Evolutionary conservation across 2,329 filamentous ascomycete genomes (phyloP).

Genomic region (Aureobasidium sp.): DNA sequence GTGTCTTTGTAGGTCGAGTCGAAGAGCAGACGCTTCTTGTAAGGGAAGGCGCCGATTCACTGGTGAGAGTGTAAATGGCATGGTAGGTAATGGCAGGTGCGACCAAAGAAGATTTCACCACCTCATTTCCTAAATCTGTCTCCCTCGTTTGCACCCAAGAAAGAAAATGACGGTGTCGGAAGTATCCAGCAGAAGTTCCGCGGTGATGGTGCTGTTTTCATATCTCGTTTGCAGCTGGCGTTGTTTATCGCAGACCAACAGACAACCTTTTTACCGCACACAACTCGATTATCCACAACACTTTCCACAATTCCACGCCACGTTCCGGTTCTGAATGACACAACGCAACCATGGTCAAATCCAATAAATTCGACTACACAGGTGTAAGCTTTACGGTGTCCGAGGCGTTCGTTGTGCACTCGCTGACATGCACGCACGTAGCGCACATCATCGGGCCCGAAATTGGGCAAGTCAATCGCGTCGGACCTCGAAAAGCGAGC

Average conservation of each 20-base stretch:
- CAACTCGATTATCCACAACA: background rate
- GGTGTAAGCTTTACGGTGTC: conserved; percentile 14
- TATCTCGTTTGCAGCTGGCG: conserved; percentile 2
- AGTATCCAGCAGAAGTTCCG: background rate
- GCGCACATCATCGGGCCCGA: conserved; percentile 39
- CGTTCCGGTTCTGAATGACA: background rate
- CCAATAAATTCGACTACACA: conserved; percentile 31
- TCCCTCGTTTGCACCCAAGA: background rate
- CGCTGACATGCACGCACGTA: conserved; percentile 18
- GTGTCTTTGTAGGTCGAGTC: background rate
- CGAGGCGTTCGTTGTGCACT: background rate
- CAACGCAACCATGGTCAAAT: conserved; percentile 23
- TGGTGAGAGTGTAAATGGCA: background rate
- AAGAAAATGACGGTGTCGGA: background rate
- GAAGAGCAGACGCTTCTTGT: background rate
- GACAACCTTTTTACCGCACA: background rate
- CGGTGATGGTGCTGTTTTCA: background rate
- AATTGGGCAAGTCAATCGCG: conserved; percentile 37
- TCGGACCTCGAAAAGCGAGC: conserved; percentile 34
- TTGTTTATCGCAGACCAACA: background rate
- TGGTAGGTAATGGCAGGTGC: background rate
- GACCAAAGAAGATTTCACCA: background rate
- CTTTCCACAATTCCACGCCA: background rate
- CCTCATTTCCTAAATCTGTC: background rate
- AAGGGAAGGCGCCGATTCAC: background rate